A percentile compares a stretch with the other conserved stretches of the same genome.
These are phyloP conservation scores for Cutaneotrichosporon dermatis DNA, from an alignment of 1,284 basidiomycete genomes.

Conservation along the genomic window DNA sequence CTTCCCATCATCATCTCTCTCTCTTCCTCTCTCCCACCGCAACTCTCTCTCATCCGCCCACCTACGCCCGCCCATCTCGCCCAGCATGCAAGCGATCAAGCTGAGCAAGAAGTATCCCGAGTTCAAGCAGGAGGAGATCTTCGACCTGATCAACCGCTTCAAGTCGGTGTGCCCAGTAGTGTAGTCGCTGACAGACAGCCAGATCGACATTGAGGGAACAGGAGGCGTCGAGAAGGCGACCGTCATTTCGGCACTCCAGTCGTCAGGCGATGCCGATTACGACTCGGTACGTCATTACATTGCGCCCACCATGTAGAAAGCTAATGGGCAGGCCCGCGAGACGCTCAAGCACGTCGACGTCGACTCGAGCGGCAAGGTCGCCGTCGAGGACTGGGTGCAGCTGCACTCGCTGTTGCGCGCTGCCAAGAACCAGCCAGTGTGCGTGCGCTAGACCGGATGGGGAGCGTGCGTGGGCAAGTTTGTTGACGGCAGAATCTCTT, in stretches of 20 bases:
- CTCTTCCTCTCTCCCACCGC: no score
- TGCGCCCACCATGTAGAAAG: background rate
- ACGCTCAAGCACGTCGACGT: conserved; percentile 92
- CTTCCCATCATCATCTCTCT: background rate
- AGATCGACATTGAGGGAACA: conserved; percentile 76
- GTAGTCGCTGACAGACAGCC: conserved; percentile 51
- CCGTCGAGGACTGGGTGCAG: conserved; percentile 95
- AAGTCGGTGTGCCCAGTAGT: conserved; percentile 59
- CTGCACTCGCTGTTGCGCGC: conserved; percentile 41
- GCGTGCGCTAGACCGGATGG: conserved; percentile 12
- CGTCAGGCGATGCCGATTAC: conserved; percentile 75
- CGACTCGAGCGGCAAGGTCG: conserved; percentile 91
- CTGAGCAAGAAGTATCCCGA: conserved; percentile 92
- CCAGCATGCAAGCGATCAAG: conserved; percentile 52
- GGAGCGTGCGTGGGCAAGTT: no score
- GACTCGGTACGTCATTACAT: conserved; percentile 62
- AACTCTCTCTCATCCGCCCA: background rate
- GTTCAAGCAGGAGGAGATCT: conserved; percentile 85
- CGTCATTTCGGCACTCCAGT: conserved; percentile 70
- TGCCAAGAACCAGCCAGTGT: conserved; percentile 41
- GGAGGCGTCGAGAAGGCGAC: conserved; percentile 78
- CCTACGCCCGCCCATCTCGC: background rate
- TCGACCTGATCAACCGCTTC: conserved; percentile 85
- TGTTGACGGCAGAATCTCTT: conserved; percentile 54
- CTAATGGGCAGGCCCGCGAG: conserved; percentile 49